phyloP scores from a whole-genome alignment of 345 rosid genomes.

The Nasturtium officinale region DNA sequence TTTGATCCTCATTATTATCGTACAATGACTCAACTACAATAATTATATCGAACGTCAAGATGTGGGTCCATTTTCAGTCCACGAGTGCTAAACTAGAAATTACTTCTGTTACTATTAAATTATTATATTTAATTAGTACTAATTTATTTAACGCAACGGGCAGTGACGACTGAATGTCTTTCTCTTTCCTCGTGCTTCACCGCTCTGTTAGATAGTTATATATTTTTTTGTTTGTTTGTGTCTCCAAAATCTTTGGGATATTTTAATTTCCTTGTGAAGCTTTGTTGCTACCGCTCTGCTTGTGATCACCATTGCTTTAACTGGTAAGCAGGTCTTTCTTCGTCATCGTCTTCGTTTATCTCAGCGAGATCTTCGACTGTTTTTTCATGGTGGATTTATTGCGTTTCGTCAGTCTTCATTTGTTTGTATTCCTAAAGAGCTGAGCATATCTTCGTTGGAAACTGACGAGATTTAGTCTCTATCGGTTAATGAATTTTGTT shows the following conservation, averaged over 20 bases:
- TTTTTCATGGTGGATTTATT: neutral
- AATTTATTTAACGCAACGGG: conserved; percentile 32
- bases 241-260: conserved; percentile 7
- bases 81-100: conserved; percentile 27
- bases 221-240: neutral
- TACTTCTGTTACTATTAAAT: neutral
- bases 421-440: neutral
- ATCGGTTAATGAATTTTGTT: neutral
- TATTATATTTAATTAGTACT: too few relatives aligned
- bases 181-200: conserved; percentile 41
- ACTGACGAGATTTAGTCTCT: conserved; percentile 9
- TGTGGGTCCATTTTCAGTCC: conserved; percentile 33
- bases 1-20: neutral
- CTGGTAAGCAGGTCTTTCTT: conserved; percentile 28
- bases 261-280: neutral
- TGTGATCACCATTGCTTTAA: conserved; percentile 30
- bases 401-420: neutral
- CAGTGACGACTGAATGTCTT: conserved; percentile 31
- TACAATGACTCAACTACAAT: neutral
- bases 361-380: conserved; percentile 21
- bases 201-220: conserved; percentile 28
- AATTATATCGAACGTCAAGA: conserved; percentile 14
- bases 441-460: neutral
- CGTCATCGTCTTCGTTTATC: neutral
- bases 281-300: conserved; percentile 22